phyloP scores from a whole-genome alignment of 345 rosid species.

The Turnera subulata region DNA sequence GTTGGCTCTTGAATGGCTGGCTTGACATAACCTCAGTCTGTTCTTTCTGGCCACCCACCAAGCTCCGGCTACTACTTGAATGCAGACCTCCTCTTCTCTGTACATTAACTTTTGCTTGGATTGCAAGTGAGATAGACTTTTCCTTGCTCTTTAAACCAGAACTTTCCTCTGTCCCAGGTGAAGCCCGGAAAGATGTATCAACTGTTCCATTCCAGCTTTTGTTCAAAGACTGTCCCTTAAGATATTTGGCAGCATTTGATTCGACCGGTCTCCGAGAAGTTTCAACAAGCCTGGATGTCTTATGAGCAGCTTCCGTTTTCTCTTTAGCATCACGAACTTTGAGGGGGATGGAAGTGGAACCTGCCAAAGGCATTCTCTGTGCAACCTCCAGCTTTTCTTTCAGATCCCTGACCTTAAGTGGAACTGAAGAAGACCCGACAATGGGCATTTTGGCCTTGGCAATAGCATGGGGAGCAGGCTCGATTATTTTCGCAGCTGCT shows the following conservation, averaged over 20 bases:
- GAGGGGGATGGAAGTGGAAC: slow-evolving; percentile 33
- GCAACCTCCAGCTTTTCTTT: slow-evolving; percentile 65
- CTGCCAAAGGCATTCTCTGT: slow-evolving; percentile 39
- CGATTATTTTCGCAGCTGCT: slow-evolving; percentile 85
- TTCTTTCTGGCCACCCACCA: slow-evolving; percentile 39
- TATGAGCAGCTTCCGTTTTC: slow-evolving; percentile 45
- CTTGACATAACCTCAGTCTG: slow-evolving; percentile 44
- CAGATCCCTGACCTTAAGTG: slow-evolving; percentile 56
- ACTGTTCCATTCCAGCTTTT: slow-evolving; percentile 65
- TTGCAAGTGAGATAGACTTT: slow-evolving; percentile 77
- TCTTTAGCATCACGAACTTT: slow-evolving; percentile 43
- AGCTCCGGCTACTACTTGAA: slow-evolving; percentile 32
- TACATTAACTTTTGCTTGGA: slow-evolving; percentile 79
- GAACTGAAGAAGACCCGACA: slow-evolving; percentile 59
- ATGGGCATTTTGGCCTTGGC: slow-evolving; percentile 45
- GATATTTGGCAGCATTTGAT: slow-evolving; percentile 50
- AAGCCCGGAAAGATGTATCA: slow-evolving; percentile 31
- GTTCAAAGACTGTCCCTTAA: slow-evolving; percentile 59
- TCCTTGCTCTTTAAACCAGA: slow-evolving; percentile 44
- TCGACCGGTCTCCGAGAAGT: slow-evolving; percentile 42
- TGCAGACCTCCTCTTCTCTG: slow-evolving; percentile 66
- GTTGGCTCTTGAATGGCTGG: slow-evolving; percentile 57
- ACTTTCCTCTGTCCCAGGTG: slow-evolving; percentile 43
- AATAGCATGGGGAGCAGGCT: slow-evolving; percentile 41
- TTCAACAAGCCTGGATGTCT: slow-evolving; percentile 40